Conservation (phyloP, 2,329 filamentous ascomycete genomes). For the Penicillium freii region DNA sequence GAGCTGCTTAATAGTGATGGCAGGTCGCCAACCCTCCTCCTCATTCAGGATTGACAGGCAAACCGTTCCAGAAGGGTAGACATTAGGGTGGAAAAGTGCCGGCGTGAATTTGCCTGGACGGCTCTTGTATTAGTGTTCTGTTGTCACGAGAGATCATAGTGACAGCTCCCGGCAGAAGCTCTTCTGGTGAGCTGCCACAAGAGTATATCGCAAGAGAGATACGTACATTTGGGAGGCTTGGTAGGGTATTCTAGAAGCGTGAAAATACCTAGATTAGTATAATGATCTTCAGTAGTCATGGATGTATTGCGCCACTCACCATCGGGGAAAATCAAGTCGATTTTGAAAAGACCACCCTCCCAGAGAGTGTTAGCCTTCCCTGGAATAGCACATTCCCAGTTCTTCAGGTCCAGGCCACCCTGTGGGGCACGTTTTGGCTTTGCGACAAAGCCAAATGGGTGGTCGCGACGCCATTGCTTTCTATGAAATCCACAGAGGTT, state of each 20-base stretch:
- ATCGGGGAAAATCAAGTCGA: constrained; percentile 89
- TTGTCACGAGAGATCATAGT: not conserved
- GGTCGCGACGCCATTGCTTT: constrained; percentile 95
- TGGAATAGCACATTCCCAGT: constrained; percentile 94
- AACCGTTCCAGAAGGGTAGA: constrained; percentile 96
- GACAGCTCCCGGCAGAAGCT: not conserved
- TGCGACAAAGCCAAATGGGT: constrained; percentile 96
- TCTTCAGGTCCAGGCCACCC: constrained; percentile 85
- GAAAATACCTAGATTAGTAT: constrained; percentile 14
- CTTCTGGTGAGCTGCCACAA: too few species aligned
- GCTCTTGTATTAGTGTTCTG: not conserved
- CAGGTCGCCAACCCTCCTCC: constrained; percentile 97
- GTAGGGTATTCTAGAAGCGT: constrained; percentile 80
- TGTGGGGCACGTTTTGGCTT: constrained; percentile 76
- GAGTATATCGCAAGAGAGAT: not conserved
- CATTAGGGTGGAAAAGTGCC: constrained; percentile 95
- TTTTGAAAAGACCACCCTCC: constrained; percentile 96
- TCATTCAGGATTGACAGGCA: constrained; percentile 97
- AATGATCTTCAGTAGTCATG: constrained; percentile 4
- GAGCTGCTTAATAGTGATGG: constrained; percentile 98
- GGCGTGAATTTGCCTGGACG: constrained; percentile 86
- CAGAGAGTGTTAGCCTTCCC: constrained; percentile 96
- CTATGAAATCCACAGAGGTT: constrained; percentile 47
- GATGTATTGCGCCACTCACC: constrained; percentile 55
- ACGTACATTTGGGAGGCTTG: constrained; percentile 95